Evolutionary conservation across 108 stramenopile genomes (phyloP).

Genomic region (Nitzschia palea): DNA sequence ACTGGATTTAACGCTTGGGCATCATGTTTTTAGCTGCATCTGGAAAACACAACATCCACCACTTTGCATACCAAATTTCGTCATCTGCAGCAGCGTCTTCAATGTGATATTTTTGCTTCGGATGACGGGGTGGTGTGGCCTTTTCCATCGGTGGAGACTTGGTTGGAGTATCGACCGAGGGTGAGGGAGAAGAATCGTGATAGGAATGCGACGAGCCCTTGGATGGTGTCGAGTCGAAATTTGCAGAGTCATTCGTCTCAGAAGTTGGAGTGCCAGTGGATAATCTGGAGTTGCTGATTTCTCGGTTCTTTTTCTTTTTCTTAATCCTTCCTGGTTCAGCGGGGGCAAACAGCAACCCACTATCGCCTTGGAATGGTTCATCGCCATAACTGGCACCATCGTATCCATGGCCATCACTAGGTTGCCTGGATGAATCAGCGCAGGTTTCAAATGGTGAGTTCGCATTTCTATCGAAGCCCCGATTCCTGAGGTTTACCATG

Average conservation of each 20-base stretch:
- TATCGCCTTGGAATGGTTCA: constrained; percentile 7
- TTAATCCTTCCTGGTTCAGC: constrained; percentile 22
- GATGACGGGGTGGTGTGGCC: constrained; percentile 24
- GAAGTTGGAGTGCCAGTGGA: background rate
- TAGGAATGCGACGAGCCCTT: background rate
- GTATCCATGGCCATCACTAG: constrained; percentile 13
- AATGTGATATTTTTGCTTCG: constrained; percentile 15
- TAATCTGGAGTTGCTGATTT: background rate
- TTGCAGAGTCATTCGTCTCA: background rate
- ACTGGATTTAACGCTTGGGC: constrained; percentile 36
- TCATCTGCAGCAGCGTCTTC: constrained; percentile 32
- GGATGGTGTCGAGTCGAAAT: background rate
- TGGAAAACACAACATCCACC: constrained; percentile 51
- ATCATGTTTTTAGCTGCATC: constrained; percentile 37
- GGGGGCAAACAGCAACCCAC: constrained; percentile 22
- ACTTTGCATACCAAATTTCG: constrained; percentile 37
- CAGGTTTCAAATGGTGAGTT: too few species aligned
- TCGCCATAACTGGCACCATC: constrained; percentile 18
- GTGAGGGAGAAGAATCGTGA: constrained; percentile 14
- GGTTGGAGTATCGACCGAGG: constrained; percentile 28
- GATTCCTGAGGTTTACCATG: too few species aligned
- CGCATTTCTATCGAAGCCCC: too few species aligned
- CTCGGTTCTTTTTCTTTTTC: constrained; percentile 20
- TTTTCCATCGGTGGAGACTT: constrained; percentile 20
- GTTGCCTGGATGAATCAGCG: constrained; percentile 35